A percentile compares a stretch with the other conserved stretches of the same genome.
phyloP scores from a whole-genome alignment of 192 early-diverging fungal genomes.

The Paraglomus occultum region DNA sequence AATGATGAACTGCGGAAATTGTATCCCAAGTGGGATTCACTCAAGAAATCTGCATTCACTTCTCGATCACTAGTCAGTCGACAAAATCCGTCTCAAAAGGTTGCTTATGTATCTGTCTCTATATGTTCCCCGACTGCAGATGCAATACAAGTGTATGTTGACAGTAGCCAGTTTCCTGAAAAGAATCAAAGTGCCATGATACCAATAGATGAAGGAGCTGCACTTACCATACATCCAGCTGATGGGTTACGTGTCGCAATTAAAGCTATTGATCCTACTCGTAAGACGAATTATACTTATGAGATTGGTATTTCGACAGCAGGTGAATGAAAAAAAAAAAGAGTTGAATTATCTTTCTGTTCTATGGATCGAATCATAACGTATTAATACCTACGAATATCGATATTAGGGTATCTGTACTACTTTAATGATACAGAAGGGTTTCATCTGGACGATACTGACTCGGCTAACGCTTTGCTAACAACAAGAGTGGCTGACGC shows the following conservation, averaged over 20 bases:
- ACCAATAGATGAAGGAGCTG: not conserved
- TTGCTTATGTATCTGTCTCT: not conserved
- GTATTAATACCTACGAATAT: not conserved
- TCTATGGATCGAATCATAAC: not conserved
- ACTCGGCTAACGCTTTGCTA: slow-evolving; percentile 36
- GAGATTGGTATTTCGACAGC: slow-evolving; percentile 7
- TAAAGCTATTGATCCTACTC: not conserved
- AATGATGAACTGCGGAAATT: not conserved
- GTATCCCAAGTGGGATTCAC: not conserved
- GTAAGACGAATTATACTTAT: slow-evolving; percentile 7
- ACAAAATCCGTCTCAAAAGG: not conserved
- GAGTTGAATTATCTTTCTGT: not conserved
- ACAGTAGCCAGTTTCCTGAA: not conserved
- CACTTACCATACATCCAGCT: not conserved
- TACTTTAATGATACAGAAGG: not conserved
- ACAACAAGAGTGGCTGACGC: slow-evolving; percentile 14
- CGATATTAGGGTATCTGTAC: not conserved
- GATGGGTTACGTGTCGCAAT: slow-evolving; percentile 8
- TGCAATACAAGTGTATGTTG: not conserved
- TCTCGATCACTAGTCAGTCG: not conserved
- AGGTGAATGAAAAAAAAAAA: slow-evolving; percentile 6
- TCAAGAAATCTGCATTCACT: not conserved
- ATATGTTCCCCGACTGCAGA: not conserved
- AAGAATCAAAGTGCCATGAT: not conserved
- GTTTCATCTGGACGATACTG: slow-evolving; percentile 41